Conservation (phyloP, 1,139 yeast genomes). For the Sugiyamaella sp. region DNA sequence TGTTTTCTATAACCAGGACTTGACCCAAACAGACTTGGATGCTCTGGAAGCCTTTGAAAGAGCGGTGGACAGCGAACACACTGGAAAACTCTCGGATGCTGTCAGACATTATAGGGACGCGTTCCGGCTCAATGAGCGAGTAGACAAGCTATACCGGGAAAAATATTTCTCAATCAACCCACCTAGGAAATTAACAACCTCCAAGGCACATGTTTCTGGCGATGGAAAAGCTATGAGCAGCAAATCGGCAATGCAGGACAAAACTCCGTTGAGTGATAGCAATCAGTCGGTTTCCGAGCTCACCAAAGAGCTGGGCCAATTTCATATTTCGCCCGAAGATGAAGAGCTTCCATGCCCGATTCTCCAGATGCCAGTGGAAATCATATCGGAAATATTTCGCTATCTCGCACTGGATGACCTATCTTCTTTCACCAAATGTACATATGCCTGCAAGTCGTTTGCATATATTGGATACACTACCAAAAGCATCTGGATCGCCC, state of each 20-base stretch:
- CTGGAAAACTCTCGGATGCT: conserved; percentile 82
- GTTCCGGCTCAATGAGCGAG: conserved; percentile 55
- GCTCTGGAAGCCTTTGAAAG: conserved; percentile 69
- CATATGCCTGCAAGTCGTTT: conserved; percentile 63
- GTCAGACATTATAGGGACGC: conserved; percentile 73
- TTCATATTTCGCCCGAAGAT: conserved; percentile 44
- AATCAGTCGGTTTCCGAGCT: conserved; percentile 2
- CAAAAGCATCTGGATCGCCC: conserved; percentile 57
- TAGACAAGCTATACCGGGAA: conserved; percentile 69
- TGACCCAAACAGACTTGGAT: conserved; percentile 27
- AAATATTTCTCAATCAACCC: conserved; percentile 41
- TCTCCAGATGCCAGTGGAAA: conserved; percentile 63
- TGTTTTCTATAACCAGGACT: conserved; percentile 26
- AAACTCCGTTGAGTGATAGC: neutral
- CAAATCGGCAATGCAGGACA: neutral
- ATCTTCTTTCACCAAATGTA: conserved; percentile 67
- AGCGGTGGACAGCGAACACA: conserved; percentile 72
- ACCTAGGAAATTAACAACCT: no score
- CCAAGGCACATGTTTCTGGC: no score
- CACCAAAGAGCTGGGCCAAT: conserved; percentile 22
- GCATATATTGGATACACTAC: conserved; percentile 64
- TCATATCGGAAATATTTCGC: conserved; percentile 59
- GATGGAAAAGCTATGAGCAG: neutral
- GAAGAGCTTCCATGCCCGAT: conserved; percentile 56
- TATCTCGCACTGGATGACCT: conserved; percentile 53